These are phyloP conservation scores for Medicago truncatula DNA, from an alignment of 306 rosid genomes.

Conservation along the genomic window MtrunA17r5.0-ANR NC_053048.1:8523501-8524000, in stretches of 20 bases:
- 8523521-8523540: slow-evolving; percentile 54
- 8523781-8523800: neutral
- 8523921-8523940: neutral
- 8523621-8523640: slow-evolving; percentile 84
- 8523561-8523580: slow-evolving; percentile 67
- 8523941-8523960: neutral
- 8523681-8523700: neutral
- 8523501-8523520: slow-evolving; percentile 61
- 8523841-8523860: too few species aligned
- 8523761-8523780: neutral
- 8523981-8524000: neutral
- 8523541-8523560: slow-evolving; percentile 76
- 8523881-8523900: neutral
- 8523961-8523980: neutral
- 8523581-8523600: slow-evolving; percentile 61
- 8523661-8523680: slow-evolving; percentile 53
- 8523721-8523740: neutral
- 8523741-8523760: neutral
- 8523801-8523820: neutral
- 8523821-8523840: neutral
- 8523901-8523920: neutral
- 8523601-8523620: slow-evolving; percentile 77
- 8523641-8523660: slow-evolving; percentile 67
- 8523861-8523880: neutral
- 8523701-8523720: neutral